phyloP scores from a whole-genome alignment of 257 asterid genomes.

The Euphrasia confusa region DNA sequence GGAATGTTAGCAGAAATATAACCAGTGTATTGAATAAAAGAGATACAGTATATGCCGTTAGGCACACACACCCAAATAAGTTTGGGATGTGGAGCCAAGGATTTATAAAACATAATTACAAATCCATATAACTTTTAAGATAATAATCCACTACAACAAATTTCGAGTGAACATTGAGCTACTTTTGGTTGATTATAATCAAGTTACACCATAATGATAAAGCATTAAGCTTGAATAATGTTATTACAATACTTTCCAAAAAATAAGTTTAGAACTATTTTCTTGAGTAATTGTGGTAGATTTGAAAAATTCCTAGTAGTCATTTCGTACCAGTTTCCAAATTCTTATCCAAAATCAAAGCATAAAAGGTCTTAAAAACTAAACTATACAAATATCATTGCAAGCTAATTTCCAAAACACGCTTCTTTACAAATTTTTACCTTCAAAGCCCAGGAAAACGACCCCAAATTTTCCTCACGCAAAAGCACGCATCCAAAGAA shows the following conservation, averaged over 20 bases:
- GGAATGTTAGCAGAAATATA: conserved; percentile 26
- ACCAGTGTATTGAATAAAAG: conserved; percentile 6
- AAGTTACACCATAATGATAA: no score
- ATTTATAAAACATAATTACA: no score
- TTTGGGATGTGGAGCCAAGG: no score
- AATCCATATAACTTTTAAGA: no score
- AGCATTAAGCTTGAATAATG: no score
- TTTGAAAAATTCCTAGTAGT: neutral
- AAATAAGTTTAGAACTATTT: neutral
- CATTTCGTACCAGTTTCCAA: neutral
- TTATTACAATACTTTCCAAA: neutral
- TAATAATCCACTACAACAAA: no score
- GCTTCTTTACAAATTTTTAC: conserved; percentile 33
- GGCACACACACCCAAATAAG: no score
- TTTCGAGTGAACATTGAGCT: no score
- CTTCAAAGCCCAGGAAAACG: conserved; percentile 97
- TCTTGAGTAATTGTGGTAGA: no score
- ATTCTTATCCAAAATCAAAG: no score
- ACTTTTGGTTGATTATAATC: no score
- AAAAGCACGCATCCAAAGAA: conserved; percentile 94
- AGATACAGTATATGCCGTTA: neutral
- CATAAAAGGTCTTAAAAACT: no score
- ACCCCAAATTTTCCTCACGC: conserved; percentile 81
- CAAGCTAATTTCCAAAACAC: conserved; percentile 4
- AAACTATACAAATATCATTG: neutral